A percentile compares a stretch with the other conserved stretches of the same genome.
These are phyloP conservation scores for Neonectria hederae DNA, from an alignment of 2,329 filamentous ascomycete genomes.

Conservation along the genomic window DNA sequence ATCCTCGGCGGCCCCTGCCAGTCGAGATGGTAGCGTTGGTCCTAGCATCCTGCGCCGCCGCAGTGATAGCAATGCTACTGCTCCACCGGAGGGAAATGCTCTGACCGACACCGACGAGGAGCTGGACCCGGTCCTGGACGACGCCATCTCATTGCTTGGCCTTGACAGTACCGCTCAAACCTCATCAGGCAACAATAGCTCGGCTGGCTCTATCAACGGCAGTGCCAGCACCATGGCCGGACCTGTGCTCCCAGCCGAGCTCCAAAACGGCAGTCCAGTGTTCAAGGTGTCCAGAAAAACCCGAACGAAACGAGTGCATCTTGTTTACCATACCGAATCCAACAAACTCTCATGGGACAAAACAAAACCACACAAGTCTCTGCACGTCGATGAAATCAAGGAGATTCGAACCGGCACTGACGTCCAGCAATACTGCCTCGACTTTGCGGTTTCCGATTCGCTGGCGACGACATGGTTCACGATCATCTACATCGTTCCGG, in stretches of 20 bases:
- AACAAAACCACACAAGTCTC: conserved; percentile 78
- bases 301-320: conserved; percentile 73
- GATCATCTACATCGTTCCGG: conserved; percentile 83
- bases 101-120: conserved; percentile 61
- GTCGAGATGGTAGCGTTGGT: conserved; percentile 87
- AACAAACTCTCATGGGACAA: conserved; percentile 91
- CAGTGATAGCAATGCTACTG: conserved; percentile 86
- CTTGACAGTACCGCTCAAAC: conserved; percentile 57
- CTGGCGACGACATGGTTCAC: conserved; percentile 85
- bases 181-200: conserved; percentile 59
- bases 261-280: conserved; percentile 81
- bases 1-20: conserved; percentile 79
- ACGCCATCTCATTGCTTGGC: conserved; percentile 48
- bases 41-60: conserved; percentile 87
- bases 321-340: conserved; percentile 81
- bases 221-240: conserved; percentile 61
- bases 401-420: conserved; percentile 87
- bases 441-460: conserved; percentile 75
- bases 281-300: conserved; percentile 88
- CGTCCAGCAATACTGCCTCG: conserved; percentile 87
- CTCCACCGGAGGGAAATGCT: conserved; percentile 59
- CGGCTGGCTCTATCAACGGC: conserved; percentile 57
- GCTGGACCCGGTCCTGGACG: conserved; percentile 52
- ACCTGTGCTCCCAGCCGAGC: conserved; percentile 78
- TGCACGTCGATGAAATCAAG: conserved; percentile 95